These are phyloP conservation scores for Colletotrichum ledebouriae DNA, from an alignment of 2,329 filamentous ascomycete genomes.

Conservation along the genomic window DNA sequence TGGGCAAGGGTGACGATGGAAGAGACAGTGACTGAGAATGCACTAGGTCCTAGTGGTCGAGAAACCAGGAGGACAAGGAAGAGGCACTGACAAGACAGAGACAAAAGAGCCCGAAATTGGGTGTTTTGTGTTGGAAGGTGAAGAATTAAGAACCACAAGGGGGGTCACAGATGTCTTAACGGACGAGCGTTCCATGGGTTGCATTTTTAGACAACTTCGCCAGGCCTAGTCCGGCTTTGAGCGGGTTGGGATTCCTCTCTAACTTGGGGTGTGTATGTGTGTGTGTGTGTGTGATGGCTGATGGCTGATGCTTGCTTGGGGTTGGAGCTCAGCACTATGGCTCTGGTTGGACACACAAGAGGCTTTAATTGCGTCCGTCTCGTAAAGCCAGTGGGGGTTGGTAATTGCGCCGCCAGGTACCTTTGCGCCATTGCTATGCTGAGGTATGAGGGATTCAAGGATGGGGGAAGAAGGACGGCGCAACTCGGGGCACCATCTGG, in stretches of 20 bases:
- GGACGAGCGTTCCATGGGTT: constrained; percentile 33
- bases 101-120: constrained; percentile 1
- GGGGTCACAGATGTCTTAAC: constrained; percentile 35
- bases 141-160: constrained; percentile 39
- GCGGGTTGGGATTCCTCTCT: too few relatives aligned
- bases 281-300: neutral
- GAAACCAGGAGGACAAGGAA: constrained; percentile 4
- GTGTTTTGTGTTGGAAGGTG: constrained; percentile 28
- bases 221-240: neutral
- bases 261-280: neutral
- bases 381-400: constrained; percentile 31
- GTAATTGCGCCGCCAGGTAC: constrained; percentile 12
- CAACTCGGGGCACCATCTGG: constrained; percentile 12
- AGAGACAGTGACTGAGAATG: constrained; percentile 15
- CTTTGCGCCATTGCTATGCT: neutral
- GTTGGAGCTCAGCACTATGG: constrained; percentile 1
- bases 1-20: constrained; percentile 20
- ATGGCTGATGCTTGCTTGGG: constrained; percentile 11
- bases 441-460: constrained; percentile 6
- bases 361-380: constrained; percentile 10
- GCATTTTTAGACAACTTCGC: constrained; percentile 25
- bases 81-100: constrained; percentile 13
- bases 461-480: constrained; percentile 15
- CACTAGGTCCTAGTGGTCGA: constrained; percentile 6
- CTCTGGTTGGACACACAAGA: neutral